Percentiles rank a stretch among this genome's conserved stretches.
Conservation (phyloP, 306 rosid genomes). For the Casuarina equisetifolia region DNA sequence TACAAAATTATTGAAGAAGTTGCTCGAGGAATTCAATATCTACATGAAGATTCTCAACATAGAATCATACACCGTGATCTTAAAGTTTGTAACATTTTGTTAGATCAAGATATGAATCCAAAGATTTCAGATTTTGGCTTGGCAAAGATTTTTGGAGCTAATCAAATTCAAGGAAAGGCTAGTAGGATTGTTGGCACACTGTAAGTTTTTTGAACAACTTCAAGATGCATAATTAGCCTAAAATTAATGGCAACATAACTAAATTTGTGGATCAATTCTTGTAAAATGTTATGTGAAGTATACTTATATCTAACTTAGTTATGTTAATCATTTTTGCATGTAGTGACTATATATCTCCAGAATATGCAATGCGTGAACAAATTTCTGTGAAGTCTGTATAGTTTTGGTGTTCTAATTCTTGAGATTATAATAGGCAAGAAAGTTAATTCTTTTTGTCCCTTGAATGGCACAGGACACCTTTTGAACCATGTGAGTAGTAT, state of each 20-base stretch:
- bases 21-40: constrained; percentile 35
- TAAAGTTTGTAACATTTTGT: constrained; percentile 32
- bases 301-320: not conserved
- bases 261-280: too few relatives aligned
- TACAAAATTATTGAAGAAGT: constrained; percentile 38
- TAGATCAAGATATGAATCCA: constrained; percentile 30
- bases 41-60: constrained; percentile 44
- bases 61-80: constrained; percentile 44
- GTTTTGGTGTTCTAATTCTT: constrained; percentile 37
- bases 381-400: constrained; percentile 29
- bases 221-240: too few relatives aligned
- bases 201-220: constrained; percentile 12
- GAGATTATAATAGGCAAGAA: not conserved
- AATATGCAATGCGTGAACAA: constrained; percentile 42
- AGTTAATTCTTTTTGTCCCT: not conserved
- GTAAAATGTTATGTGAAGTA: too few relatives aligned
- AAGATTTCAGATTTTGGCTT: constrained; percentile 35
- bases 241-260: too few relatives aligned
- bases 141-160: constrained; percentile 27
- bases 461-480: not conserved
- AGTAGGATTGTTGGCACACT: constrained; percentile 31
- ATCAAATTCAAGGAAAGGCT: constrained; percentile 27
- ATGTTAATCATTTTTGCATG: not conserved
- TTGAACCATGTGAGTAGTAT: not conserved
- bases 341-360: constrained; percentile 47